Evolutionary conservation across 257 asterid genomes (phyloP).

Genomic region (Handroanthus guayacan): DNA sequence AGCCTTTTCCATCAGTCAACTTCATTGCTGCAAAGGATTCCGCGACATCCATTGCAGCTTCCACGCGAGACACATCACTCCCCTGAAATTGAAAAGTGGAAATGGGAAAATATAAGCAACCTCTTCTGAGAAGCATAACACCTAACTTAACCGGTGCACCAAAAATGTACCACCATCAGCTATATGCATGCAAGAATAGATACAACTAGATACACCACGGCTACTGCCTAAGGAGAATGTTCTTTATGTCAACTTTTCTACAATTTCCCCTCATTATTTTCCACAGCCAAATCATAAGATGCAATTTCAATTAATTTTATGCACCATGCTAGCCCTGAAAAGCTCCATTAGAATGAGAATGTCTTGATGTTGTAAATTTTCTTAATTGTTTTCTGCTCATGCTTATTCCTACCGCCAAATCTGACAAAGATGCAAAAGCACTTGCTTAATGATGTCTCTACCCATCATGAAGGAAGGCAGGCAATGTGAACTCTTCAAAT

Average conservation of each 20-base stretch:
- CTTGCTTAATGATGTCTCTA: background rate
- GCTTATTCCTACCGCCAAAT: background rate
- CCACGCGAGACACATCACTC: constrained; percentile 54
- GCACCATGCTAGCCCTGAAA: no score
- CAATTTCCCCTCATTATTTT: no score
- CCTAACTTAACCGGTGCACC: background rate
- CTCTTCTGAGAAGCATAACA: background rate
- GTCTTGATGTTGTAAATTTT: background rate
- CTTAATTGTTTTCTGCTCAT: background rate
- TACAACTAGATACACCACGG: background rate
- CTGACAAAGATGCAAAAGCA: background rate
- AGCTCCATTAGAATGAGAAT: background rate
- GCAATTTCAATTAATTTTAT: no score
- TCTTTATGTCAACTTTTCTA: no score
- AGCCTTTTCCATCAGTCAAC: constrained; percentile 53
- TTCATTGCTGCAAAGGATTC: constrained; percentile 83
- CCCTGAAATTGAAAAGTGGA: constrained; percentile 55
- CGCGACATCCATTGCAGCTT: constrained; percentile 76
- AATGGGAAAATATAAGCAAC: background rate
- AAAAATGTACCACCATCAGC: background rate
- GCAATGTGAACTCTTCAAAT: background rate
- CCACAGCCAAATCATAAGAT: no score
- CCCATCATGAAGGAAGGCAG: background rate
- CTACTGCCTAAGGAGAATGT: background rate
- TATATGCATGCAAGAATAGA: background rate